A percentile compares a stretch with the other conserved stretches of the same genome.
Conservation (phyloP, 495 filamentous ascomycete genomes). For the Hyaloscypha finlandica region DNA sequence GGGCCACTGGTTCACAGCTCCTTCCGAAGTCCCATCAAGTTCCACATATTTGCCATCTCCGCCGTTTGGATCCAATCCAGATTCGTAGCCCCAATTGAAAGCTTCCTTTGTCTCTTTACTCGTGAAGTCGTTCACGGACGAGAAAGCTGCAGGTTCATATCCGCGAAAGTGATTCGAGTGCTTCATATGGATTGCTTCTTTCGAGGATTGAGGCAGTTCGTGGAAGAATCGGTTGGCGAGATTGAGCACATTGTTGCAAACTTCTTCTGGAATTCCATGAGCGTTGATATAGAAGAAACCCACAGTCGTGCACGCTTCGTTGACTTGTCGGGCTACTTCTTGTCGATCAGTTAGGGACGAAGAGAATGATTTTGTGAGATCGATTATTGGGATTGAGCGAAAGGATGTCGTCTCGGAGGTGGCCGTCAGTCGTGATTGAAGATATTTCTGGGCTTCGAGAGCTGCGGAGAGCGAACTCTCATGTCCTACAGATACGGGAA, state of each 20-base stretch:
- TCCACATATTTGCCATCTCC: slow-evolving; percentile 35
- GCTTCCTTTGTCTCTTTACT: slow-evolving; percentile 33
- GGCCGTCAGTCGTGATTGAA: slow-evolving; percentile 20
- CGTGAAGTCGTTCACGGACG: slow-evolving; percentile 24
- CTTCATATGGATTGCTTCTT: slow-evolving; percentile 31
- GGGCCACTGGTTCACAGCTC: slow-evolving; percentile 28
- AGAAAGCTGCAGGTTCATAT: slow-evolving; percentile 30
- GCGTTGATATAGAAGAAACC: slow-evolving; percentile 53
- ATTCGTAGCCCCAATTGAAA: slow-evolving; percentile 35
- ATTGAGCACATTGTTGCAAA: slow-evolving; percentile 17
- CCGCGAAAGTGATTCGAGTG: slow-evolving; percentile 27
- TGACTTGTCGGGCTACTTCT: slow-evolving; percentile 41
- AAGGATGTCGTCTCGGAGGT: slow-evolving; percentile 20
- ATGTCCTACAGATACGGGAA: neutral
- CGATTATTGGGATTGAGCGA: slow-evolving; percentile 45
- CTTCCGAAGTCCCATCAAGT: slow-evolving; percentile 26
- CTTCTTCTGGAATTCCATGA: slow-evolving; percentile 25
- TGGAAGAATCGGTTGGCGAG: slow-evolving; percentile 31
- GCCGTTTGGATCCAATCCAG: slow-evolving; percentile 28
- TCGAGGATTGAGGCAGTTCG: slow-evolving; percentile 23
- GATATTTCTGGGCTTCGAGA: slow-evolving; percentile 30
- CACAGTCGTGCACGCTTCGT: slow-evolving; percentile 41
- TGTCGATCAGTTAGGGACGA: slow-evolving; percentile 35
- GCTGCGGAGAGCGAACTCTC: slow-evolving; percentile 21
- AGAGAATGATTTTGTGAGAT: slow-evolving; percentile 43